phyloP scores from a whole-genome alignment of 73 alveolate genomes.

The Paraurostyla sp. region DNA sequence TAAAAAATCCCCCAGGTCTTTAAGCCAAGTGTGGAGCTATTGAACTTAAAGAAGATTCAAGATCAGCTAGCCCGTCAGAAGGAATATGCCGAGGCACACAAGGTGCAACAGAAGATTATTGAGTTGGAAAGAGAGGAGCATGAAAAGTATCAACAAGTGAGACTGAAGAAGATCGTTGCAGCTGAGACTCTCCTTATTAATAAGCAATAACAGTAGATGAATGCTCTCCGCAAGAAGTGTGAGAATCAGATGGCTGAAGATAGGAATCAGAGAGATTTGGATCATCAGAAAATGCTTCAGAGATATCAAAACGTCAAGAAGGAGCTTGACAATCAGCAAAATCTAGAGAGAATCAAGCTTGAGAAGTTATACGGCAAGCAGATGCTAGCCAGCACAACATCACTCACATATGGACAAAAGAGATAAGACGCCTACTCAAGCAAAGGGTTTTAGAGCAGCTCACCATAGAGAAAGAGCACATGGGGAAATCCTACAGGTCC shows the following conservation, averaged over 20 bases:
- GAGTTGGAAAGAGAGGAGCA: slow-evolving; percentile 68
- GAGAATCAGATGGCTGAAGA: slow-evolving; percentile 53
- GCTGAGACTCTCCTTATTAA: slow-evolving; percentile 47
- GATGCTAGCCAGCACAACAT: not conserved
- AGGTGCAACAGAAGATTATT: slow-evolving; percentile 49
- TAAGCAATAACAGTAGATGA: slow-evolving; percentile 63
- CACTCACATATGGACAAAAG: slow-evolving; percentile 17
- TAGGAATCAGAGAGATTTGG: slow-evolving; percentile 56
- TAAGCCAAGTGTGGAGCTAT: slow-evolving; percentile 74
- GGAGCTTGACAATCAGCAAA: slow-evolving; percentile 66
- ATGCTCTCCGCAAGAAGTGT: slow-evolving; percentile 63
- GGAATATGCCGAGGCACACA: slow-evolving; percentile 79
- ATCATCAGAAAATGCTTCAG: slow-evolving; percentile 58
- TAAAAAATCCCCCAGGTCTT: slow-evolving; percentile 31
- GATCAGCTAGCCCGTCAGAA: slow-evolving; percentile 71
- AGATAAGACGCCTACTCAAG: slow-evolving; percentile 16
- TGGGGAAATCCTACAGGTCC: not conserved
- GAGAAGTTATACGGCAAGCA: slow-evolving; percentile 43
- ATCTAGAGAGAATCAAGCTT: slow-evolving; percentile 52
- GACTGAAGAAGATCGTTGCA: slow-evolving; percentile 62
- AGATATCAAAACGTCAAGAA: slow-evolving; percentile 73
- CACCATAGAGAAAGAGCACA: not conserved
- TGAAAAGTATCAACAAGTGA: slow-evolving; percentile 40
- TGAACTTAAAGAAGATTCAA: slow-evolving; percentile 65
- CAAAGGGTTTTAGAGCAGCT: not conserved